Base-by-base conservation (phyloP, 805 yeast species). In the Ogataea pini region DNA sequence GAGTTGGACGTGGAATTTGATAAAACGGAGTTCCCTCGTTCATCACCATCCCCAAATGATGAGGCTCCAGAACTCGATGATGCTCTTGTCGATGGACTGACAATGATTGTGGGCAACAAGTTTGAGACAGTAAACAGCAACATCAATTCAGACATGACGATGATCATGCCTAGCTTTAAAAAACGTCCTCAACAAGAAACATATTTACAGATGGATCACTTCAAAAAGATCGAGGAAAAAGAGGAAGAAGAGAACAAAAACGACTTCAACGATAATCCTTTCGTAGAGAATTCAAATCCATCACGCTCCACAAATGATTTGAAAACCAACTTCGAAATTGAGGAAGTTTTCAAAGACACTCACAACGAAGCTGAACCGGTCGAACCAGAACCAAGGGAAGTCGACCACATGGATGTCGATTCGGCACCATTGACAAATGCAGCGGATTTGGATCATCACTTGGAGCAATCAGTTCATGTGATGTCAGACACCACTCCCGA, bases 101-200 rank as follows among this genome's bases (percentile, higher is more conserved):
- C 70, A 1, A 62, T 58, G 59, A 56, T 65, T 19, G 44, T 64
- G 12, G 64, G 62, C 2, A 55, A 46, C 17, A 50, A 44, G 22
- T 49, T 46, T 37, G 57, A 37, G 14, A 45, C 33, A 7, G 43
- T 46, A 12, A 40, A 46, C 10, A 42, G 44, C 8, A 40, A 40
- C 7, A 45, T 53, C 17, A 57, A 52, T n/a, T 59, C 68, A 5
- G 74, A 70, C 48, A 66, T 71, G 69, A 70, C 75, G 0, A 70
- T 65, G 70, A 59, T 71, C 2, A 53, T 68, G 45, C 72, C 75
- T 1, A 61, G 53, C 7, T 55, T 61, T 44, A 54, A 50, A 25
- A 46, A 36, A 4, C 17, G 37, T 6, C 7, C 25, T 13, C 46
- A 36, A 6, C 39, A 36, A 40, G 32, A 39, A 43, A 10, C 40